phyloP scores from a whole-genome alignment of 148 eudicot genomes.

The Arctostaphylos glauca region DNA sequence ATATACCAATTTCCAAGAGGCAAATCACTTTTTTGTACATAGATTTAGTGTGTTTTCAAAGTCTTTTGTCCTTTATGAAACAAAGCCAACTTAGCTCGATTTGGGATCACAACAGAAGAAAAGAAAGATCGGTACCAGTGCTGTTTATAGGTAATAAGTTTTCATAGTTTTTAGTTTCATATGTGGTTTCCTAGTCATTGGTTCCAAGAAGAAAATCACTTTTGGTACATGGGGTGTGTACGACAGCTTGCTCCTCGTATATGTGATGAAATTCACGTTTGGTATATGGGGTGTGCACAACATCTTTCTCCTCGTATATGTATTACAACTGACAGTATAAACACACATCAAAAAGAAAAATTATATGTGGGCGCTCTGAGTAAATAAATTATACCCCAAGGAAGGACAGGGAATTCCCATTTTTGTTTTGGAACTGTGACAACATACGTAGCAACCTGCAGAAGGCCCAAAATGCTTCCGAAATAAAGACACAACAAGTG shows the following conservation, averaged over 20 bases:
- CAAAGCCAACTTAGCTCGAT: not conserved
- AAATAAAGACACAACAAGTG: not conserved
- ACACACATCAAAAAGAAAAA: not conserved
- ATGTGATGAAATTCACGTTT: too few species aligned
- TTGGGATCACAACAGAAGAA: not conserved
- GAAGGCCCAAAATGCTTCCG: conserved; percentile 11
- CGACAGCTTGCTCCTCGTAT: too few species aligned
- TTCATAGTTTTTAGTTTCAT: not conserved
- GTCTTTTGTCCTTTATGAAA: not conserved
- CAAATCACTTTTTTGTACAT: not conserved
- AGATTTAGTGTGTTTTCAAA: not conserved
- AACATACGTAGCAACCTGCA: conserved; percentile 52
- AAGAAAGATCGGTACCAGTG: not conserved
- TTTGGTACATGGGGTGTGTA: too few species aligned
- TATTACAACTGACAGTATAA: not conserved
- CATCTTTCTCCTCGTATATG: too few species aligned
- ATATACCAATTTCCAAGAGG: not conserved
- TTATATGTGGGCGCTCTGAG: not conserved
- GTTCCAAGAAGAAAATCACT: too few species aligned
- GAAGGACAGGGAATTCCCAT: conserved; percentile 73
- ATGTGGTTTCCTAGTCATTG: too few species aligned
- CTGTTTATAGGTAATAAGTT: not conserved
- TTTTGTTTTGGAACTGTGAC: conserved; percentile 62
- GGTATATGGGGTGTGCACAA: too few species aligned
- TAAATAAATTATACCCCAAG: conserved; percentile 51